Evolutionary conservation across 345 rosid genomes (phyloP).

Genomic region (Arabidopsis suecica): DNA sequence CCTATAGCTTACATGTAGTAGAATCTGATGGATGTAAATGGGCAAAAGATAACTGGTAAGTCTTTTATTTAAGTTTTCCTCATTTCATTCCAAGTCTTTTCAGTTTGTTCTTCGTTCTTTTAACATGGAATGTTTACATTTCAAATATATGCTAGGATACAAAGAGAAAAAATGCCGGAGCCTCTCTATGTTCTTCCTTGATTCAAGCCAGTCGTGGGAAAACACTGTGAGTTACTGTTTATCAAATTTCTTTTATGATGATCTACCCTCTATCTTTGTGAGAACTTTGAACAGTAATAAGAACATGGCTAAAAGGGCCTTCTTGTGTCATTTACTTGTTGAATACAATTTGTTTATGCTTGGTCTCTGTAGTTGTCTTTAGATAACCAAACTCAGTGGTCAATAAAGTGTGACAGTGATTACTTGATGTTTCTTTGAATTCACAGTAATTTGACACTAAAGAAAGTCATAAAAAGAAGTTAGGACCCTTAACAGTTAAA

Average conservation of each 20-base stretch:
- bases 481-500: constrained; percentile 2
- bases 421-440: constrained; percentile 7
- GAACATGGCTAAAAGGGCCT: constrained; percentile 7
- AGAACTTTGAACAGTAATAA: constrained; percentile 18
- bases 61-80: background rate
- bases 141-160: constrained; percentile 61
- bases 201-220: constrained; percentile 30
- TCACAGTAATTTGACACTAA: constrained; percentile 20
- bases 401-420: constrained; percentile 25
- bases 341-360: constrained; percentile 32
- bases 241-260: constrained; percentile 8
- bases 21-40: constrained; percentile 93
- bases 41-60: constrained; percentile 85
- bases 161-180: constrained; percentile 73
- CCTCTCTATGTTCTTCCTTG: constrained; percentile 68
- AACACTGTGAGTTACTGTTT: background rate
- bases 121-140: constrained; percentile 13
- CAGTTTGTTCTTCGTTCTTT: background rate
- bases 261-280: constrained; percentile 2
- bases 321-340: constrained; percentile 16
- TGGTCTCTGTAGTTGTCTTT: constrained; percentile 22
- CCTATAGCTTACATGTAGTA: constrained; percentile 91
- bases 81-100: constrained; percentile 3
- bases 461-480: background rate
- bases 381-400: constrained; percentile 20